Conservation (phyloP, 2,329 filamentous ascomycete genomes). For the Dactylonectria macrodidyma region DNA sequence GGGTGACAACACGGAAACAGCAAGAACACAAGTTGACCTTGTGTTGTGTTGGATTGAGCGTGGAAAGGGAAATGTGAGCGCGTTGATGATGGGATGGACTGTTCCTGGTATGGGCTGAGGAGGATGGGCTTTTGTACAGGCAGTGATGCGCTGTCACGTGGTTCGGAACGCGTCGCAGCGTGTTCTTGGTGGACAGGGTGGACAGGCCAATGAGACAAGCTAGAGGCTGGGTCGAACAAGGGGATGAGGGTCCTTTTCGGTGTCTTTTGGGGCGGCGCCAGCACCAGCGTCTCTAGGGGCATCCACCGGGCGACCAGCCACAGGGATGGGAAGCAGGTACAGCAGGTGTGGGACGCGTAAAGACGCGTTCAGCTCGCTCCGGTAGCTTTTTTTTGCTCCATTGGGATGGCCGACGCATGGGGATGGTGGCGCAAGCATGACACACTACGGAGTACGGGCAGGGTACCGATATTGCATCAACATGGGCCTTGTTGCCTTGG, state of each 20-base stretch:
- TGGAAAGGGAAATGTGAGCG: constrained; percentile 43
- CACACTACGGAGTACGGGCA: background rate
- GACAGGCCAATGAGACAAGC: constrained; percentile 45
- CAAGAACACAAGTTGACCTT: constrained; percentile 35
- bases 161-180: constrained; percentile 52
- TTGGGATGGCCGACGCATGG: constrained; percentile 16
- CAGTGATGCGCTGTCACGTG: constrained; percentile 57
- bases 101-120: constrained; percentile 39
- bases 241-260: constrained; percentile 27
- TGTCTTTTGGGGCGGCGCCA: constrained; percentile 35
- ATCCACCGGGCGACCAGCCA: constrained; percentile 41
- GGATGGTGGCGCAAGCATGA: constrained; percentile 1
- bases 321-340: constrained; percentile 36
- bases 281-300: constrained; percentile 35
- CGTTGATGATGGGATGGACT: constrained; percentile 47
- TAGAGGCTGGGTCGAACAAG: constrained; percentile 39
- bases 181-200: constrained; percentile 45
- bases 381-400: constrained; percentile 13
- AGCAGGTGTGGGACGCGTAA: constrained; percentile 40
- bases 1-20: constrained; percentile 25
- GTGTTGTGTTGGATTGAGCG: constrained; percentile 40
- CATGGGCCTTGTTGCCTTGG: constrained; percentile 10
- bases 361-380: constrained; percentile 39
- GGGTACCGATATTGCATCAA: constrained; percentile 9
- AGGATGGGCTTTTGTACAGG: constrained; percentile 57